Evolutionary conservation across 352 stramenopile genomes (phyloP), one percentile per base, ranked within the genome.

Genomic region (Phytophthora crassamura): DNA sequence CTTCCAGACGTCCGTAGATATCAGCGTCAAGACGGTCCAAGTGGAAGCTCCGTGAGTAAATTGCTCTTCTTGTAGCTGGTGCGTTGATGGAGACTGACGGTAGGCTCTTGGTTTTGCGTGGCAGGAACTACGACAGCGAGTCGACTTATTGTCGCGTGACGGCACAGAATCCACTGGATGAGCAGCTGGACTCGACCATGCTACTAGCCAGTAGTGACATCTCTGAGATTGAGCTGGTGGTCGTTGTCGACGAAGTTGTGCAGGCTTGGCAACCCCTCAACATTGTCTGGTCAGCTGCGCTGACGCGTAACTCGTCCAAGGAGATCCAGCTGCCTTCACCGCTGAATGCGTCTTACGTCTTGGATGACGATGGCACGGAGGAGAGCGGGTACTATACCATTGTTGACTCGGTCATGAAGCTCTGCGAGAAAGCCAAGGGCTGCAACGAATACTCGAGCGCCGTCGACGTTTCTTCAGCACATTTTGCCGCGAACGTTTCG

Each of bases 121-220:
- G 10, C 36, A 81, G 74, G 15, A 36, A 71, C 8, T 77, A 77
- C 18, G 69, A 77, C 51, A 74, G 70, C 38, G 39, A 20, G 20
- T 59, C 75, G 51, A 84, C 77, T n/a, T 80, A 80, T 54, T 89
- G 78, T 49, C 77, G 78, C n/a, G 73, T 75, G 40, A 72, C 61
- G 7, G 55, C 69, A 3, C 74, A 88, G 33, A 62, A 67, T 30
- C 67, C 82, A 28, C 45, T 84, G 20, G 69, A 74, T 1, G 25
- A 61, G 20, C 46, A 45, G 54, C 51, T 88, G 7, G 32, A 73
- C 42, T 46, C 57, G 2, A 50, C 43, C 15, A 28, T 54, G n/a
- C 68, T 71, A 14, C 56, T 86, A 50, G 49, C 36, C 1, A 63
- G 63, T 18, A 82, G 69, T 36, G 69, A 59, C 28, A 86, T 68